phyloP scores from a whole-genome alignment of 2,329 filamentous ascomycete species.

The Colletotrichum trifolii region DNA sequence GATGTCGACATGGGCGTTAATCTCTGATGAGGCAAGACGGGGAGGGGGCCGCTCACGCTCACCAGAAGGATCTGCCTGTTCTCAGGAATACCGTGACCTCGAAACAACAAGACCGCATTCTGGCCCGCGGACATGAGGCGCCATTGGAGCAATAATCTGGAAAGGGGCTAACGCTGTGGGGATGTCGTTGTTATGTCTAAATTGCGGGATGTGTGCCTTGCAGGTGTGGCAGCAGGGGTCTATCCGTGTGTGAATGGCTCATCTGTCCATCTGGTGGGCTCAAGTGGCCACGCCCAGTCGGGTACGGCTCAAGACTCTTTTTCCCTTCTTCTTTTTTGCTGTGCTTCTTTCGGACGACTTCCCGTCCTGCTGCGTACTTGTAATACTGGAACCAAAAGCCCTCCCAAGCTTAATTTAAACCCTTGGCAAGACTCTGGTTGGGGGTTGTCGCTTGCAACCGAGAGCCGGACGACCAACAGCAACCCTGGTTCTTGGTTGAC shows the following conservation, averaged over 20 bases:
- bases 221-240: conserved; percentile 19
- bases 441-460: conserved; percentile 6
- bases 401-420: conserved; percentile 30
- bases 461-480: conserved; percentile 15
- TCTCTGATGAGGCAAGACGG: conserved; percentile 11
- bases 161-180: conserved; percentile 30
- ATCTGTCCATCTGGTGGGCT: neutral
- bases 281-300: neutral
- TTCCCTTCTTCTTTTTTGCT: neutral
- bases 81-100: neutral
- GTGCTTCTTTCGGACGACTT: neutral
- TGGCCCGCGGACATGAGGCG: neutral
- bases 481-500: neutral
- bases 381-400: neutral
- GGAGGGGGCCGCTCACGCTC: neutral
- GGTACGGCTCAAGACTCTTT: neutral
- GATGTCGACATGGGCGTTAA: conserved; percentile 15
- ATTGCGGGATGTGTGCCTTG: conserved; percentile 36
- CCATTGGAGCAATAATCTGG: conserved; percentile 32
- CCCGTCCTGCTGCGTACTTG: neutral
- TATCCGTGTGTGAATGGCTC: neutral
- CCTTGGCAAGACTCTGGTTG: conserved; percentile 6
- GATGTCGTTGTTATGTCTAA: conserved; percentile 32
- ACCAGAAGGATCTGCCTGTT: neutral
- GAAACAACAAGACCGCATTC: conserved; percentile 1